A percentile compares a stretch with the other conserved stretches of the same genome.
Conservation (phyloP, 768 basidiomycete species). For the Auricularia cornea region DNA sequence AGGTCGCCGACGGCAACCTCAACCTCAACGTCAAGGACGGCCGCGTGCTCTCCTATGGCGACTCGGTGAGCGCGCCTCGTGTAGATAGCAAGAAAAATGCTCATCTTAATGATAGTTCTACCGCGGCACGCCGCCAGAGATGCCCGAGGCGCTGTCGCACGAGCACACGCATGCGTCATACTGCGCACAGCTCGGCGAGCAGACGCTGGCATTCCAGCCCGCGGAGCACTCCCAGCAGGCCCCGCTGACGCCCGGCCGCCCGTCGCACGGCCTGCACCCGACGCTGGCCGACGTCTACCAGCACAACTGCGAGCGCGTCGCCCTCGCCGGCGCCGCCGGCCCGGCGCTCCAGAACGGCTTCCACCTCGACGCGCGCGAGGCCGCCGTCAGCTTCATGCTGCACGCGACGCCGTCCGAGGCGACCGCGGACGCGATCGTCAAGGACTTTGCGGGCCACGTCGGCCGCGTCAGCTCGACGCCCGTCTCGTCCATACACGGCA, state of each 20-base stretch:
- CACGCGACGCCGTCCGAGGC: constrained; percentile 52
- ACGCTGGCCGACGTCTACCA: not conserved
- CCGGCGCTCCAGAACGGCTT: not conserved
- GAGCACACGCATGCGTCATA: constrained; percentile 45
- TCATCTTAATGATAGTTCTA: constrained; percentile 50
- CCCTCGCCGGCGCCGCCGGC: not conserved
- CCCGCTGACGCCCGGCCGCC: constrained; percentile 15
- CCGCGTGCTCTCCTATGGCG: constrained; percentile 75
- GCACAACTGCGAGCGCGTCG: constrained; percentile 2
- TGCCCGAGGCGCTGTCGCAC: constrained; percentile 25
- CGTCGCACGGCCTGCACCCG: not conserved
- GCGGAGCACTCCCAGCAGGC: constrained; percentile 18
- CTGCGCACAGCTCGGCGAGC: constrained; percentile 42
- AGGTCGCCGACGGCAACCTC: constrained; percentile 85
- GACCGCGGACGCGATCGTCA: constrained; percentile 41
- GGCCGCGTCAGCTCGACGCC: constrained; percentile 39
- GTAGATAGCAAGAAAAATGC: constrained; percentile 1
- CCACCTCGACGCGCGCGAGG: constrained; percentile 32
- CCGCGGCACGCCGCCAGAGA: constrained; percentile 46
- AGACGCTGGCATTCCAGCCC: constrained; percentile 23
- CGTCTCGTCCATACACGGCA: constrained; percentile 39
- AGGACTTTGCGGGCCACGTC: constrained; percentile 42
- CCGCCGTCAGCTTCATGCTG: constrained; percentile 73
- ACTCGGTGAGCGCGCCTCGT: constrained; percentile 54
- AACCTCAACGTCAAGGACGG: constrained; percentile 89